Base-by-base conservation (phyloP, 2,329 filamentous ascomycete species). In the Phyllosticta citrichinensis region DNA sequence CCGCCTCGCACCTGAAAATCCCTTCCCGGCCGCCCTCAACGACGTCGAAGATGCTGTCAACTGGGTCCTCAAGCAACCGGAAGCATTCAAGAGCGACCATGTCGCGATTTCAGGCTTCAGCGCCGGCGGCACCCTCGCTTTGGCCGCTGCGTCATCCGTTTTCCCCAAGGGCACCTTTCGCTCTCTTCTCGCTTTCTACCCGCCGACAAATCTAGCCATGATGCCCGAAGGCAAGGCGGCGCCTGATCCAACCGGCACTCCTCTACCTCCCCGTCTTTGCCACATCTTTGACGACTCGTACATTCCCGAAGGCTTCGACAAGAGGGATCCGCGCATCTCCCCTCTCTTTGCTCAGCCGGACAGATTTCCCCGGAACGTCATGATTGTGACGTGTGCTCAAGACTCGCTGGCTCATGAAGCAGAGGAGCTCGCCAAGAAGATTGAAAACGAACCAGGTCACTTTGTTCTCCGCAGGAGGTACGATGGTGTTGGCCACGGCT, bases 21-120 rank as follows among this genome's bases (percentile, higher is more conserved):
- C 70, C 3, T 77, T 72, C 62, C 75, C 75, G 0, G 70, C 71
- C 0, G 68, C 74, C 1, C 63, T 74, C 6, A 60, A 77, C 8
- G 74, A 77, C 62, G 68, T 67, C 4, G 68, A 70, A 60, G 73
- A 76, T 57, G 67, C 66, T 3, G 57, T 76, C 14, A 63, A 57
- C n/a, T 74, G 68, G 64, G 68, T 75, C 0, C 66, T 67, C 2
- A 59, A 64, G 2, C 71, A 69, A 17, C 69, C 69, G 0, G 64
- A 70, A 1, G 52, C 19, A n/a, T 47, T 47, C 40, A 27, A 25
- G 52, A 9, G 14, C n/a, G 52, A 53, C 52, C 65, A 64, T 3
- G 56, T 78, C 12, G 68, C 69, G 0, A 60, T 77, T 1, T 71
- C 68, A 1, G 76, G 76, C 9, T 78, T 77, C 64, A 76, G 73